Percentiles rank a stretch among this genome's conserved stretches.
Conservation (phyloP, 176 grass and related monocot species). For the Oryza coarctata region DNA sequence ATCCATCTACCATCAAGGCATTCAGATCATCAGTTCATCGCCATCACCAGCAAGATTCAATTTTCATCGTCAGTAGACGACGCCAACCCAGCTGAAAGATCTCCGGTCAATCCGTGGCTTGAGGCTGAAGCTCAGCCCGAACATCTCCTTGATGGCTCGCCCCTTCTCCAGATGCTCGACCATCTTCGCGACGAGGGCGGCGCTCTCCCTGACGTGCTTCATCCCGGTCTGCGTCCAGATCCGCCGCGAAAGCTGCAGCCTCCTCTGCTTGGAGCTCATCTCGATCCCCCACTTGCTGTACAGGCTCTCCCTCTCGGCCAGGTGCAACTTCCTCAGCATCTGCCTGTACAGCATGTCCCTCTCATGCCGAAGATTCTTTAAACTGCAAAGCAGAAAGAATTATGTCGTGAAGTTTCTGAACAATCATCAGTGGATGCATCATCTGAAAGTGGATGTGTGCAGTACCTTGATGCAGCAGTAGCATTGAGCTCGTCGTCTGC, state of each 20-base stretch:
- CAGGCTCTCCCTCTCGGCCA: slow-evolving; percentile 62
- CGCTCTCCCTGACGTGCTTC: slow-evolving; percentile 77
- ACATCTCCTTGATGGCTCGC: slow-evolving; percentile 78
- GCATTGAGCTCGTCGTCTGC: slow-evolving; percentile 31
- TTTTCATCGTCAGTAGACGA: slow-evolving; percentile 22
- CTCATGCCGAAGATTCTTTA: slow-evolving; percentile 64
- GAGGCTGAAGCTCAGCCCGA: slow-evolving; percentile 70
- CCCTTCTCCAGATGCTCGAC: slow-evolving; percentile 57
- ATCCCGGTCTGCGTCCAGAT: slow-evolving; percentile 71
- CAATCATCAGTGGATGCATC: background rate
- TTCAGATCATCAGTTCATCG: background rate
- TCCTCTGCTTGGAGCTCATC: slow-evolving; percentile 70
- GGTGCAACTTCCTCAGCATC: slow-evolving; percentile 64
- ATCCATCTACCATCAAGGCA: background rate
- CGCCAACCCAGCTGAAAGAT: slow-evolving; percentile 59
- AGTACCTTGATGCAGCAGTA: slow-evolving; percentile 50
- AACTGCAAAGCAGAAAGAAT: slow-evolving; percentile 35
- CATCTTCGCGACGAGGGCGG: slow-evolving; percentile 60
- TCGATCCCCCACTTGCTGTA: slow-evolving; percentile 73
- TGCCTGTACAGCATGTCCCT: slow-evolving; percentile 82
- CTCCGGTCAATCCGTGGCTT: slow-evolving; percentile 43
- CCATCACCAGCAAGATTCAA: background rate
- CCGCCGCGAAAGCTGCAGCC: slow-evolving; percentile 56
- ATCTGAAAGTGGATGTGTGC: background rate
- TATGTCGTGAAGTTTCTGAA: background rate